A percentile compares a stretch with the other conserved stretches of the same genome.
Conservation (phyloP, 495 filamentous ascomycete genomes). For the Neurospora sp. region DNA sequence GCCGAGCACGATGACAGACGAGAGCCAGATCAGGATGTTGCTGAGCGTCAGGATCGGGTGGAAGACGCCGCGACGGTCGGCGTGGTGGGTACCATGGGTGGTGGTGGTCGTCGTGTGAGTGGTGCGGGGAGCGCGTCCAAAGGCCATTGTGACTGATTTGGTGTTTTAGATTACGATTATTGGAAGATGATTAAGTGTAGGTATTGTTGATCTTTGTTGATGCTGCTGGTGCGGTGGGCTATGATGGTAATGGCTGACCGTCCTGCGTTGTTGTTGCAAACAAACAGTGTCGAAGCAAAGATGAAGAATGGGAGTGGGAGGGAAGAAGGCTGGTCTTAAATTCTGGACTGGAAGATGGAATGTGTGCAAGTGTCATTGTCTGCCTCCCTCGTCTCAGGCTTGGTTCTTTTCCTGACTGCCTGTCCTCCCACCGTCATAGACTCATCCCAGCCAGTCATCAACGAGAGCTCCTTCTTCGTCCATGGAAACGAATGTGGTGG, state of each 20-base stretch:
- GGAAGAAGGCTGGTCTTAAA: background rate
- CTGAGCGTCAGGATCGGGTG: slow-evolving; percentile 19
- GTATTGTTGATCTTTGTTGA: background rate
- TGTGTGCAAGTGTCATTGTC: background rate
- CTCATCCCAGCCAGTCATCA: background rate
- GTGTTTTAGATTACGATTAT: background rate
- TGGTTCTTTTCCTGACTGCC: background rate
- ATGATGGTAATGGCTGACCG: background rate
- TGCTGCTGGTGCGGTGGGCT: background rate
- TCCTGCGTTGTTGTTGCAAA: background rate
- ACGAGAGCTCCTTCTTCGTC: background rate
- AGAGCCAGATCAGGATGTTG: slow-evolving; percentile 39
- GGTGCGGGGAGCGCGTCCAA: background rate
- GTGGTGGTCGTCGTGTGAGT: background rate
- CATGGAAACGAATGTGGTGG: background rate
- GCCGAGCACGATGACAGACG: slow-evolving; percentile 52
- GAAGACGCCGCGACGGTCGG: background rate
- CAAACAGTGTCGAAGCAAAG: background rate
- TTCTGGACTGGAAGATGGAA: background rate
- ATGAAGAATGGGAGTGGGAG: background rate
- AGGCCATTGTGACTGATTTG: background rate
- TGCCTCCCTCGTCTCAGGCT: background rate
- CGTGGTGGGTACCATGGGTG: background rate
- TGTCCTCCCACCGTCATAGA: background rate
- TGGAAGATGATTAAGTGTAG: background rate